Percentiles rank a stretch among this genome's conserved stretches.
phyloP scores from a whole-genome alignment of 192 early-diverging fungal genomes.

The Gamsiella multidivaricata region DNA sequence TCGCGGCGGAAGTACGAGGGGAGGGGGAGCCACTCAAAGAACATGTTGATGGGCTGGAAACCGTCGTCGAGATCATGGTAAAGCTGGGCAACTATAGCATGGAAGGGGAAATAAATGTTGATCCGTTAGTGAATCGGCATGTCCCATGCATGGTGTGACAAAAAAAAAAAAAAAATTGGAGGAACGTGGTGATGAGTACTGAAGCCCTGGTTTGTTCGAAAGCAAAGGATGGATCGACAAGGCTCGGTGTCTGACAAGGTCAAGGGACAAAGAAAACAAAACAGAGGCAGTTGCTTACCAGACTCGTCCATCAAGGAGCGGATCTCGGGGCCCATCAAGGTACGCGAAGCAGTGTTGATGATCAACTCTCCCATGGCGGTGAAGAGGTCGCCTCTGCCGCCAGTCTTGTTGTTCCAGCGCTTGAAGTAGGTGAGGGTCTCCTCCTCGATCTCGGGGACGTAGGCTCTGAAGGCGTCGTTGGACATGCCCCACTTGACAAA shows the following conservation, averaged over 20 bases:
- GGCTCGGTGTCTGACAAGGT: neutral
- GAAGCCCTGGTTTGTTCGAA: neutral
- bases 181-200: too few species aligned
- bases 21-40: conserved; percentile 93
- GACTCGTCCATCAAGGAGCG: conserved; percentile 80
- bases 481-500: conserved; percentile 95
- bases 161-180: neutral
- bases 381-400: conserved; percentile 76
- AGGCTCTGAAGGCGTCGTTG: conserved; percentile 85
- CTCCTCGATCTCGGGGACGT: conserved; percentile 87
- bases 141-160: too few species aligned
- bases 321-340: conserved; percentile 95
- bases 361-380: conserved; percentile 88
- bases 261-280: neutral
- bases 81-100: conserved; percentile 79
- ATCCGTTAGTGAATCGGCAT: neutral
- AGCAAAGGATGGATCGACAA: neutral
- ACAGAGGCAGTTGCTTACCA: conserved; percentile 25
- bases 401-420: conserved; percentile 66
- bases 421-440: conserved; percentile 86
- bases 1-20: conserved; percentile 89
- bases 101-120: neutral
- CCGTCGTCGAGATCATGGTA: conserved; percentile 96
- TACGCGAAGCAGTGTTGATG: conserved; percentile 93
- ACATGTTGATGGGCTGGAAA: conserved; percentile 94